Conservation (phyloP, 225 moss, liverwort and hornwort species). For the Neckera pumila region DNA sequence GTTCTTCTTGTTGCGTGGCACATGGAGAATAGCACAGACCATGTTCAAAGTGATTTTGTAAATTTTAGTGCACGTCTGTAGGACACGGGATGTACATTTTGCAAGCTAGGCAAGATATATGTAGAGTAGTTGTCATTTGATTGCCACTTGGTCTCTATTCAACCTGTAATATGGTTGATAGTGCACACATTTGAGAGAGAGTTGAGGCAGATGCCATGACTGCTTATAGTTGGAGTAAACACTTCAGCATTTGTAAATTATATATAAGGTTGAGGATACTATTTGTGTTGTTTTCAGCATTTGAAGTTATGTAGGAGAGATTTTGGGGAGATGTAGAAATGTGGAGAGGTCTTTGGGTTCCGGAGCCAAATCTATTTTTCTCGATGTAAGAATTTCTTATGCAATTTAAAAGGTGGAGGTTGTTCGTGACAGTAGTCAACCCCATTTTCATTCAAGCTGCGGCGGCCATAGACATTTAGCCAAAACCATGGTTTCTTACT, state of each 20-base stretch:
- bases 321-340: background rate
- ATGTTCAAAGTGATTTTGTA: constrained; percentile 24
- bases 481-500: background rate
- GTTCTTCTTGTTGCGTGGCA: constrained; percentile 44
- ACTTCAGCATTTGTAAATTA: background rate
- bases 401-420: background rate
- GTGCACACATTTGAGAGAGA: background rate
- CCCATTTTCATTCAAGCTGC: background rate
- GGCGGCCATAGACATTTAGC: background rate
- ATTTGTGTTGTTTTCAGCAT: background rate
- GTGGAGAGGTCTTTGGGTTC: background rate
- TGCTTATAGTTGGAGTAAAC: background rate
- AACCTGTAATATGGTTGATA: background rate
- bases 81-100: constrained; percentile 13
- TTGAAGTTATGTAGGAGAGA: background rate
- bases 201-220: background rate
- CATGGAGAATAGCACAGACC: constrained; percentile 50
- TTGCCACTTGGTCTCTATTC: background rate
- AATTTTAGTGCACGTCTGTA: background rate
- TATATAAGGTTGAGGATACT: background rate
- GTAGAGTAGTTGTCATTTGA: background rate
- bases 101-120: background rate
- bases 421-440: background rate
- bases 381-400: background rate
- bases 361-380: background rate